Conservation (phyloP, 805 yeast genomes). For the Metschnikowia cubensis region DNA sequence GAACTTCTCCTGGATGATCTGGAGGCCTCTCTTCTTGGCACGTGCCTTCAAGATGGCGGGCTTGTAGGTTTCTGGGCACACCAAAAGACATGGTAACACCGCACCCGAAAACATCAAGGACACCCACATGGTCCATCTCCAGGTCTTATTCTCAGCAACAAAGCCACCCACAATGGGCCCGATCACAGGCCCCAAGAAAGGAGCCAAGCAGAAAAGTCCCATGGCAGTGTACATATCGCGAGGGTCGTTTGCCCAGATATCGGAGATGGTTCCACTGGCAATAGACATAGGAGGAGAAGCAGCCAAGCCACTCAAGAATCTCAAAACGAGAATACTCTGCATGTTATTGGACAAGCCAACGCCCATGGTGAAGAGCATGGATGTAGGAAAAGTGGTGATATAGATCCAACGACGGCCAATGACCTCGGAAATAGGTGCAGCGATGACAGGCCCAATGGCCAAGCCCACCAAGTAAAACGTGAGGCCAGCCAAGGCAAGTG, state of each 20-base stretch:
- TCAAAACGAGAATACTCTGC: constrained; percentile 51
- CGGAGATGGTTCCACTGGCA: constrained; percentile 81
- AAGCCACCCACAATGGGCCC: constrained; percentile 21
- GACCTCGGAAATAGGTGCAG: constrained; percentile 50
- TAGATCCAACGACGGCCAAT: constrained; percentile 18
- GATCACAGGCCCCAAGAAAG: constrained; percentile 20
- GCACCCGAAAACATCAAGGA: constrained; percentile 19
- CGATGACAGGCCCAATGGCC: constrained; percentile 64
- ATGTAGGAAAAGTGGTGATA: constrained; percentile 15
- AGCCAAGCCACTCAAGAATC: constrained; percentile 71
- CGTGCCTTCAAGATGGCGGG: constrained; percentile 16
- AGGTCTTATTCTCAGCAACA: constrained; percentile 45
- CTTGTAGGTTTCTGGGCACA: constrained; percentile 18
- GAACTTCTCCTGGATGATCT: constrained; percentile 34
- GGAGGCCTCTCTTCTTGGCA: constrained; percentile 51
- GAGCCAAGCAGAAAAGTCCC: constrained; percentile 58
- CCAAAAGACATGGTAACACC: constrained; percentile 14
- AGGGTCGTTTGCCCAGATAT: constrained; percentile 55
- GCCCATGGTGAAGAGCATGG: constrained; percentile 20
- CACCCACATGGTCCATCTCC: constrained; percentile 22
- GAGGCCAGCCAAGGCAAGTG: constrained; percentile 62
- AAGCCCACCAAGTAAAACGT: constrained; percentile 69
- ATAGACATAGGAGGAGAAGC: constrained; percentile 82
- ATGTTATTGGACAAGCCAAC: constrained; percentile 17
- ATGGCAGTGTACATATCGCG: constrained; percentile 67